These are phyloP conservation scores for Cichorium intybus DNA, from an alignment of 140 eudicot species.

Conservation along the genomic window DNA sequence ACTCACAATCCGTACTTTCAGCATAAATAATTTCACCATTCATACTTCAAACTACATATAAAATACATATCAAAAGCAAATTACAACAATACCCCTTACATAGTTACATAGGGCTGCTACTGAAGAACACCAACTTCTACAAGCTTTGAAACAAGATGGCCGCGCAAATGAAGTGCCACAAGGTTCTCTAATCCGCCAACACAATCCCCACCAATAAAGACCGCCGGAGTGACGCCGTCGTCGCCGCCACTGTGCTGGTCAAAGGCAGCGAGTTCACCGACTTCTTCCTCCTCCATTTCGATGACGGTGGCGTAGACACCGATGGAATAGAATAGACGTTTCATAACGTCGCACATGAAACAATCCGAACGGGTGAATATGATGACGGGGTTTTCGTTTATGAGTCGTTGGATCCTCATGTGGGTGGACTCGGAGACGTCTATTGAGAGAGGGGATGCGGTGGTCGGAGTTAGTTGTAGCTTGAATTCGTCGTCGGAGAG, in stretches of 20 bases:
- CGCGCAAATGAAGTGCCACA: conserved; percentile 68
- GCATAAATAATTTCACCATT: not conserved
- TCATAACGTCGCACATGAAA: conserved; percentile 78
- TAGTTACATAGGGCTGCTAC: not conserved
- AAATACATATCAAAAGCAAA: not conserved
- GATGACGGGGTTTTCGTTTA: conserved; percentile 50
- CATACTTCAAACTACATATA: not conserved
- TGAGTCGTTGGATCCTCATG: conserved; percentile 53
- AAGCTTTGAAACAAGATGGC: conserved; percentile 64
- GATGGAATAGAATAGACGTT: conserved; percentile 46
- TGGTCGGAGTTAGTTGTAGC: conserved; percentile 41
- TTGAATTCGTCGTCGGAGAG: conserved; percentile 35
- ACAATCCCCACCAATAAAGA: conserved; percentile 63
- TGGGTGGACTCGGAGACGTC: conserved; percentile 47
- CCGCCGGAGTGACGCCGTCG: conserved; percentile 26
- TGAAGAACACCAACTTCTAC: conserved; percentile 66
- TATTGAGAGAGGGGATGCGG: conserved; percentile 47
- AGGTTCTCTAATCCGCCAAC: conserved; percentile 82
- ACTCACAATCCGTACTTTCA: not conserved
- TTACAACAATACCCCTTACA: conserved; percentile 6
- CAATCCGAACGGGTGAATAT: conserved; percentile 60
- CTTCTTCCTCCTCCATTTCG: conserved; percentile 50
- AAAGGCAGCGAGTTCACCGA: conserved; percentile 34
- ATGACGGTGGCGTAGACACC: conserved; percentile 73
- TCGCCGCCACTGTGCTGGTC: not conserved